Percentiles rank a stretch among this genome's conserved stretches.
phyloP scores from a whole-genome alignment of 2,329 filamentous ascomycete species.

The Didymella segeticola region DNA sequence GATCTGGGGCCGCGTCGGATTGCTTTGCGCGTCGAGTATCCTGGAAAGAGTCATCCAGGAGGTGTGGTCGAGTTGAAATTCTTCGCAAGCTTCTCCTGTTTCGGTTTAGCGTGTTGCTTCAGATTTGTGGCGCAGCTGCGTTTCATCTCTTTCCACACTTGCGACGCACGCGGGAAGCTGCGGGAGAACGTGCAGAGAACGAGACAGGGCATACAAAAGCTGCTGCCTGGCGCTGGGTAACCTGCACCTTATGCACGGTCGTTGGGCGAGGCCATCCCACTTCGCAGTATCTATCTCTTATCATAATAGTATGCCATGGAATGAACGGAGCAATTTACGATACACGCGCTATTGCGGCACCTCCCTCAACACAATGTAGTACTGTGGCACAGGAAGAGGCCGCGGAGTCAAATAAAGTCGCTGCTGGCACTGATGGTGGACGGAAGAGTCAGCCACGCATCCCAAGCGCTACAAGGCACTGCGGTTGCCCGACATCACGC shows the following conservation, averaged over 20 bases:
- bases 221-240: constrained; percentile 7
- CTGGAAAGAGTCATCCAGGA: constrained; percentile 17
- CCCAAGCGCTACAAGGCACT: too few relatives aligned
- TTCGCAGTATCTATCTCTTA: too few relatives aligned
- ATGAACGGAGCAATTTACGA: too few relatives aligned
- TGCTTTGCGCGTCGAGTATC: constrained; percentile 15
- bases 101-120: constrained; percentile 6
- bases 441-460: too few relatives aligned
- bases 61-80: constrained; percentile 15
- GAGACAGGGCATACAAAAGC: background rate
- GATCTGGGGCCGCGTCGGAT: constrained; percentile 18
- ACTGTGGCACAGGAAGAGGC: too few relatives aligned
- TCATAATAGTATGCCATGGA: too few relatives aligned
- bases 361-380: too few relatives aligned
- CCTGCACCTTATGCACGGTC: background rate
- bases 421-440: too few relatives aligned
- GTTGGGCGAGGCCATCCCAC: too few relatives aligned
- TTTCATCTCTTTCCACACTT: background rate
- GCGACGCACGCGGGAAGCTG: background rate
- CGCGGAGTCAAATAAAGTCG: too few relatives aligned
- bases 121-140: constrained; percentile 6
- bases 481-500: too few relatives aligned
- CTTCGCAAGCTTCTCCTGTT: constrained; percentile 34
- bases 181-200: constrained; percentile 9
- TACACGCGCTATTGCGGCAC: too few relatives aligned